Percentiles rank a stretch among this genome's conserved stretches.
phyloP scores from a whole-genome alignment of 23 red algal species.

The Cyanidium caldarium region DNA sequence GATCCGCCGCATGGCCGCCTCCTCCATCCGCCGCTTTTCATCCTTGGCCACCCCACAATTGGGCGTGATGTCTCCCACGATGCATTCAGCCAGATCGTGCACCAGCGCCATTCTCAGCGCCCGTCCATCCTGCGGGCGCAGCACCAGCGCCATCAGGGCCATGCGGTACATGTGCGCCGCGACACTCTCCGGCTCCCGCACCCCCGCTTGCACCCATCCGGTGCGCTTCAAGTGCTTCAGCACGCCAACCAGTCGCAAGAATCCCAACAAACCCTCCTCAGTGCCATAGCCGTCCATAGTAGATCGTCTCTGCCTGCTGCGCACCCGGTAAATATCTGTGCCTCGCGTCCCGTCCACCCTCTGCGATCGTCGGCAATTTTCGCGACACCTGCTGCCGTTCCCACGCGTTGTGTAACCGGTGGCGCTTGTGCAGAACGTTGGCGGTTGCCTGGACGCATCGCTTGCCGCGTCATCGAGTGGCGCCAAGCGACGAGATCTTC shows the following conservation, averaged over 20 bases:
- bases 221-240: conserved; percentile 59
- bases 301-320: too few species aligned
- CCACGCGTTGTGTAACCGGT: too few species aligned
- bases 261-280: too few species aligned
- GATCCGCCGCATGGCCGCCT: conserved; percentile 62
- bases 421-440: too few species aligned
- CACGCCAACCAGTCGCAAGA: conserved; percentile 22
- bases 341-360: too few species aligned
- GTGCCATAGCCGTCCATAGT: too few species aligned
- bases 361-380: too few species aligned
- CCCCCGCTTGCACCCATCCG: conserved; percentile 50
- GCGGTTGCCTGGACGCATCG: too few species aligned
- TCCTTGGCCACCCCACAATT: conserved; percentile 35
- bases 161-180: conserved; percentile 87
- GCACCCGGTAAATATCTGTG: too few species aligned
- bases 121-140: conserved; percentile 10
- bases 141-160: conserved; percentile 45
- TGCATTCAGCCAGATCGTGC: conserved; percentile 82
- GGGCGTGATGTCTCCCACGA: conserved; percentile 84
- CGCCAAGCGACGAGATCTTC: too few species aligned
- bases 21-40: conserved; percentile 54
- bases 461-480: too few species aligned
- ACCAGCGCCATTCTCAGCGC: conserved; percentile 65
- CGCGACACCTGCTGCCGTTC: too few species aligned
- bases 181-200: conserved; percentile 59